phyloP scores from a whole-genome alignment of 1,284 basidiomycete genomes.

The Papiliotrema laurentii region DNA sequence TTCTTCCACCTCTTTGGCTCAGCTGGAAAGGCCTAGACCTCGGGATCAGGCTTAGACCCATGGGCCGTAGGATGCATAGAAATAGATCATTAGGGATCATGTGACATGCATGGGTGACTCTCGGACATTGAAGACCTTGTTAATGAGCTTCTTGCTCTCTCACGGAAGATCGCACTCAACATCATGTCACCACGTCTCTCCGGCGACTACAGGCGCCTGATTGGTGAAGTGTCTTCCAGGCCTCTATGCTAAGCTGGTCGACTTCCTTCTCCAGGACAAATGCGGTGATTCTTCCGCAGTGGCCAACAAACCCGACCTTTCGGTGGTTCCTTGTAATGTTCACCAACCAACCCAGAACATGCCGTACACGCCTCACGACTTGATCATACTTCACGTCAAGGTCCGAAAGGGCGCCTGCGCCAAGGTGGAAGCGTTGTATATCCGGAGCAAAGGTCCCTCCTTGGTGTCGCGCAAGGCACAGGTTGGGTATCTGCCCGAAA shows the following conservation, averaged over 20 bases:
- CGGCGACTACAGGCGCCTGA: not conserved
- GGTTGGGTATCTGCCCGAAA: constrained; percentile 3
- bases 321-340: not conserved
- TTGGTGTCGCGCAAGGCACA: not conserved
- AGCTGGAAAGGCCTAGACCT: constrained; percentile 41
- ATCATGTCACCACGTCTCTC: too few species aligned
- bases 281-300: not conserved
- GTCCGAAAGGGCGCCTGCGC: not conserved
- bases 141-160: too few species aligned
- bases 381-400: not conserved
- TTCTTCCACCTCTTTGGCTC: constrained; percentile 42
- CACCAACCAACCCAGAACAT: constrained; percentile 1
- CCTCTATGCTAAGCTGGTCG: not conserved
- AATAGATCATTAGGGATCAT: too few species aligned
- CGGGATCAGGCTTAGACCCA: too few species aligned
- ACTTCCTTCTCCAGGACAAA: not conserved
- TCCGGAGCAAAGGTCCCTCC: not conserved
- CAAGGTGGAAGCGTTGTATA: not conserved
- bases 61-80: too few species aligned
- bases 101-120: too few species aligned
- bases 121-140: too few species aligned
- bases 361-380: not conserved
- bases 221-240: not conserved
- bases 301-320: not conserved
- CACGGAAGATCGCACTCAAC: too few species aligned